phyloP scores from a whole-genome alignment of 225 moss, liverwort and hornwort species.

The Pseudoscleropodium purum region DNA sequence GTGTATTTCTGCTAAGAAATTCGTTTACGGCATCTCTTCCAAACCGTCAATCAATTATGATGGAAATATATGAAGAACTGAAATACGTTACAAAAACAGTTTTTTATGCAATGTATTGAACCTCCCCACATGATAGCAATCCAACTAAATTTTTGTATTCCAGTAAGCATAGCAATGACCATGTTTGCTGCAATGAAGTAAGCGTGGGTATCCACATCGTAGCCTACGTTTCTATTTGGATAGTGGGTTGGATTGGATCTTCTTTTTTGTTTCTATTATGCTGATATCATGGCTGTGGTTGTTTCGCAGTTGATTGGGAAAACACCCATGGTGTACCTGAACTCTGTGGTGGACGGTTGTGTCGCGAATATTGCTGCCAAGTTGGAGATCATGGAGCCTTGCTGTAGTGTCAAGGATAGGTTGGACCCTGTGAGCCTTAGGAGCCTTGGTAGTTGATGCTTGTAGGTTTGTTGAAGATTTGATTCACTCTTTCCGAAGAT shows the following conservation, averaged over 20 bases:
- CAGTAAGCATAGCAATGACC: not conserved
- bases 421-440: constrained; percentile 4
- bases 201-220: not conserved
- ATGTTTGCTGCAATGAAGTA: not conserved
- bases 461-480: not conserved
- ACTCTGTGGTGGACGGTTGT: constrained; percentile 69
- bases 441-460: not conserved
- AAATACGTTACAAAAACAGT: not conserved
- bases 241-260: not conserved
- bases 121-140: not conserved
- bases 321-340: constrained; percentile 96
- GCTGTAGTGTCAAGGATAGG: constrained; percentile 98
- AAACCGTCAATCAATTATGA: not conserved
- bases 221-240: not conserved
- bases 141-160: not conserved
- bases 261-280: not conserved
- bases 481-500: not conserved
- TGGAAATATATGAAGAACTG: not conserved
- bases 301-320: constrained; percentile 78
- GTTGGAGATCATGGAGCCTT: constrained; percentile 98
- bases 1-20: not conserved
- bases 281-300: not conserved
- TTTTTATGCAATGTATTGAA: not conserved
- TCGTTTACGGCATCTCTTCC: not conserved
- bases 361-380: constrained; percentile 90